Conservation (phyloP, 1,139 yeast species). For the Chernovozyma sophiae-reginae region DNA sequence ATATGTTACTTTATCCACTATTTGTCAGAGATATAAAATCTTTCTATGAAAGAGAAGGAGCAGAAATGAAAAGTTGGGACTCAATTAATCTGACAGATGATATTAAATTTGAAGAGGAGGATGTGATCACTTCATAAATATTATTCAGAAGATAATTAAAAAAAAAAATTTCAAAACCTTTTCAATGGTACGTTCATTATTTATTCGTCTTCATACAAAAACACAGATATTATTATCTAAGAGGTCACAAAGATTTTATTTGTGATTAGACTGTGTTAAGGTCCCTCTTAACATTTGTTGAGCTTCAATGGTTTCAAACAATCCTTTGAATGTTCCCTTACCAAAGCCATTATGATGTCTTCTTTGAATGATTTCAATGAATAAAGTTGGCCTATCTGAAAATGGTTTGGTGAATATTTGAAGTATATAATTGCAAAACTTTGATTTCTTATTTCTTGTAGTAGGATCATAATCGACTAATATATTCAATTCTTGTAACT, state of each 20-base stretch:
- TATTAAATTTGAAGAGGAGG: neutral
- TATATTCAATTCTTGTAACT: slow-evolving; percentile 46
- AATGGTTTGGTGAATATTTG: slow-evolving; percentile 78
- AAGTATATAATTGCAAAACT: slow-evolving; percentile 56
- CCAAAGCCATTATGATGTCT: slow-evolving; percentile 82
- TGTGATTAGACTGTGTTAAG: neutral
- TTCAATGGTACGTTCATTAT: no score
- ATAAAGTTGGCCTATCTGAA: slow-evolving; percentile 75
- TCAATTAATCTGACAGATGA: neutral
- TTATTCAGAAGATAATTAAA: no score
- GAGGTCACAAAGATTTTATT: neutral
- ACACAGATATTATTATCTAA: neutral
- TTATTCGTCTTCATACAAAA: no score
- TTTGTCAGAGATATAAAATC: slow-evolving; percentile 42
- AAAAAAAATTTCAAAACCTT: no score
- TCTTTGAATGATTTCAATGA: slow-evolving; percentile 77
- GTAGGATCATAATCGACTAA: slow-evolving; percentile 70
- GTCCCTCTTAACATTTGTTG: slow-evolving; percentile 51
- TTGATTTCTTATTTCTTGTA: slow-evolving; percentile 22
- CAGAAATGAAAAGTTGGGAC: slow-evolving; percentile 15
- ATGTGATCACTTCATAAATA: no score
- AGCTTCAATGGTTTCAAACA: slow-evolving; percentile 72
- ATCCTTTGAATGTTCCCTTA: slow-evolving; percentile 78
- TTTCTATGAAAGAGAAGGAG: slow-evolving; percentile 28
- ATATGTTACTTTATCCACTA: slow-evolving; percentile 37